Conservation (phyloP, 495 filamentous ascomycete genomes). For the Bathelium albidoporum region DNA sequence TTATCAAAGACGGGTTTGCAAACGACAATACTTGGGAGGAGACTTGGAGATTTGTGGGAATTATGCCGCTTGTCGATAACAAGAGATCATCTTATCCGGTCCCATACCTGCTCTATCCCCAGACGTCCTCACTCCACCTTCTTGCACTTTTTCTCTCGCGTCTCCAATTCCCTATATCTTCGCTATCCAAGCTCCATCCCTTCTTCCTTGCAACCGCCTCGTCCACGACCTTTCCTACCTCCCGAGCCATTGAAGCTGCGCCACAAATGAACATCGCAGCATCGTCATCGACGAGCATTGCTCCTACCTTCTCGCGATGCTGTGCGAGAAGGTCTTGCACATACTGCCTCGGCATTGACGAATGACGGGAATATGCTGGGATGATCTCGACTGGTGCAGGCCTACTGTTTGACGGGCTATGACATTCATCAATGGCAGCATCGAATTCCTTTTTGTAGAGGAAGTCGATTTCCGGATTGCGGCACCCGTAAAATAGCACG, state of each 20-base stretch:
- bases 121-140: not conserved
- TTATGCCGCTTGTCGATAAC: too few species aligned
- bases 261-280: not conserved
- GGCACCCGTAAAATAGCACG: slow-evolving; percentile 41
- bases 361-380: not conserved
- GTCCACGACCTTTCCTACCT: not conserved
- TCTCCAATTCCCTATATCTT: not conserved
- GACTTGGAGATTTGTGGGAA: too few species aligned
- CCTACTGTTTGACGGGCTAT: not conserved
- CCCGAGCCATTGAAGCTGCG: not conserved
- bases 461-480: slow-evolving; percentile 33
- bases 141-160: not conserved
- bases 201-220: not conserved
- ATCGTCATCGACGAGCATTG: not conserved
- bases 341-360: not conserved
- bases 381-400: not conserved
- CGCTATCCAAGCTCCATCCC: not conserved
- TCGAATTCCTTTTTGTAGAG: slow-evolving; percentile 35
- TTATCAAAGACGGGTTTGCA: too few species aligned
- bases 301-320: not conserved
- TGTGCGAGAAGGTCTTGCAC: not conserved
- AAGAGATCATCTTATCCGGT: too few species aligned
- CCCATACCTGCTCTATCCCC: too few species aligned
- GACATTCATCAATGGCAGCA: not conserved
- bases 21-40: too few species aligned